Evolutionary conservation across 306 rosid genomes (phyloP), one percentile per base, ranked within the genome.

Genomic region (Arachis stenosperma): DNA sequence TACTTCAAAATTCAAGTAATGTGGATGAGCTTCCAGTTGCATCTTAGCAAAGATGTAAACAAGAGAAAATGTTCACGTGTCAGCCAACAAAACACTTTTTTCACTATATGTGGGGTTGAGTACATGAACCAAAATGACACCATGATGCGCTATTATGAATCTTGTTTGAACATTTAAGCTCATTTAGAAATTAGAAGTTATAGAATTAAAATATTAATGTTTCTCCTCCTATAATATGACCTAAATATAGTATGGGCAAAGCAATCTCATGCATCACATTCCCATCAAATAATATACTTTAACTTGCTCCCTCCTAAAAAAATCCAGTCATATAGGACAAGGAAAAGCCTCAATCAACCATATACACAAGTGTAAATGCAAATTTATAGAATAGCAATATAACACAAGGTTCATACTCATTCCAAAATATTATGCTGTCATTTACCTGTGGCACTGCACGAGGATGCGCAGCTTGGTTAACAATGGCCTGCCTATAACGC

Each of bases 381-480:
- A 22, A 22, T 22, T 22, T 22, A 22, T 22, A 22, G 27, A 55
- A 43, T 17, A 12, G 37, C 11, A 14, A 63, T 10, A 75, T 29
- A 66, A 56, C 57, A 50, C 6, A 11, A 65, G 44, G 9, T n/a
- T 40, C 64, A 65, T 22, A 33, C 37, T 33, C 37, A 33, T 48
- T 43, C 37, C 29, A 57, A 59, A 13, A 43, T 9, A 66, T 43
- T 40, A 17, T 67, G 37, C 61, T 2, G 3, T 33, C 53, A n/a
- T 47, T 15, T 83, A 90, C 98, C 91, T 83, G 86, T 76, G 56
- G 86, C 74, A 52, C 33, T 39, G 66, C 87, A 67, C 71, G 88
- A 76, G 86, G 69, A 79, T 12, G 48, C 13, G 81, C 64, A 58
- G 61, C 78, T 73, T 83, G 83, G 12, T 73, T 78, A 33, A 10